Conservation (phyloP, 805 yeast species). For the Candida chauliodis region DNA sequence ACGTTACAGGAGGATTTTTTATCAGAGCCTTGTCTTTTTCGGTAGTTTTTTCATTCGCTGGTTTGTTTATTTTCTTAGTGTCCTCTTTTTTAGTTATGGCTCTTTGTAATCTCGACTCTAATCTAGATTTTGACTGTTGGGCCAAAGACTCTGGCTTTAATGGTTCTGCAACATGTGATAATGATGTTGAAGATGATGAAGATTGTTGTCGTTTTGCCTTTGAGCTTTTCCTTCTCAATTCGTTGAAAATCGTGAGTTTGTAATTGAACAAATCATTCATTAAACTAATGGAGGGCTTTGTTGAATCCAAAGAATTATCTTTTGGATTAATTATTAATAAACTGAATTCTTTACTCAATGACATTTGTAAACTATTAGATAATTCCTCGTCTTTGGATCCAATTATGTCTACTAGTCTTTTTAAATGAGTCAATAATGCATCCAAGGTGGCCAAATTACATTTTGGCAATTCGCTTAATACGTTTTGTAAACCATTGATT, state of each 20-base stretch:
- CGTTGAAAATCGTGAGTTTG: conserved; percentile 62
- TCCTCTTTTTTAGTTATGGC: conserved; percentile 16
- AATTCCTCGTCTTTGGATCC: conserved; percentile 38
- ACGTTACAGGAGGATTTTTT: conserved; percentile 3
- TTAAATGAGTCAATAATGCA: conserved; percentile 74
- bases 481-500: conserved; percentile 60
- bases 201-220: neutral
- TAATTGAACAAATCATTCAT: conserved; percentile 55
- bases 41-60: conserved; percentile 40
- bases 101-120: conserved; percentile 24
- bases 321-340: conserved; percentile 56
- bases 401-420: conserved; percentile 50
- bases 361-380: conserved; percentile 36
- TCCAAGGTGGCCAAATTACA: conserved; percentile 76
- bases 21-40: conserved; percentile 23
- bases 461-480: conserved; percentile 63
- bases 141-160: conserved; percentile 8
- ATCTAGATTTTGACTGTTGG: conserved; percentile 22
- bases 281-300: conserved; percentile 52
- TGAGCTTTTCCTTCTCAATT: conserved; percentile 44
- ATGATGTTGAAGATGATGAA: neutral
- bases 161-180: neutral
- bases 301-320: conserved; percentile 16
- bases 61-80: conserved; percentile 17
- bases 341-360: conserved; percentile 67